These are phyloP conservation scores for Rubia yunnanensis DNA, from an alignment of 257 asterid species.

Conservation along the genomic window DNA sequence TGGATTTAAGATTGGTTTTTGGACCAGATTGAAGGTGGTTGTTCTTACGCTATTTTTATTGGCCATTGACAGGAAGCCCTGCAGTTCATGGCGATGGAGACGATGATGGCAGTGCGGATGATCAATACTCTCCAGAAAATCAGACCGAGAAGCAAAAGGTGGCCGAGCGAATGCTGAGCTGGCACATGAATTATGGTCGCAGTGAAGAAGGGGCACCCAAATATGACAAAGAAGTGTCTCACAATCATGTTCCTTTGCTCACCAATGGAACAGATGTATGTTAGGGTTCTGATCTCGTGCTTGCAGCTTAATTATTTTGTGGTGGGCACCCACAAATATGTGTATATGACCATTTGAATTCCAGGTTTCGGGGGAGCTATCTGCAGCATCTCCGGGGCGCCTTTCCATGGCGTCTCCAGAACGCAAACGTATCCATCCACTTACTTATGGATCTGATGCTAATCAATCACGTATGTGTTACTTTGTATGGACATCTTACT, in stretches of 20 bases:
- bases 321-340: constrained; percentile 6
- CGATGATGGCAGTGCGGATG: constrained; percentile 54
- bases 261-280: constrained; percentile 92
- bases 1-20: background rate
- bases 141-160: constrained; percentile 69
- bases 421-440: constrained; percentile 52
- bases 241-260: constrained; percentile 83
- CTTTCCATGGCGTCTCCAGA: constrained; percentile 97
- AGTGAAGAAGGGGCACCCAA: constrained; percentile 73
- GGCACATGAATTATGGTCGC: constrained; percentile 78
- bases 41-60: background rate
- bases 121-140: constrained; percentile 41
- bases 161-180: constrained; percentile 90
- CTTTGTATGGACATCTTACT: constrained; percentile 5
- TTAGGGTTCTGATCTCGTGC: constrained; percentile 13
- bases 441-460: constrained; percentile 32
- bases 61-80: constrained; percentile 63
- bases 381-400: constrained; percentile 97
- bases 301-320: constrained; percentile 3
- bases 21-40: background rate
- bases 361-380: constrained; percentile 93
- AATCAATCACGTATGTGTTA: constrained; percentile 24
- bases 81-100: constrained; percentile 72
- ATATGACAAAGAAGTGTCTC: constrained; percentile 88
- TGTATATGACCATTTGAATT: constrained; percentile 10